phyloP scores from a whole-genome alignment of 1,284 basidiomycete species.

The Malassezia equina region DNA sequence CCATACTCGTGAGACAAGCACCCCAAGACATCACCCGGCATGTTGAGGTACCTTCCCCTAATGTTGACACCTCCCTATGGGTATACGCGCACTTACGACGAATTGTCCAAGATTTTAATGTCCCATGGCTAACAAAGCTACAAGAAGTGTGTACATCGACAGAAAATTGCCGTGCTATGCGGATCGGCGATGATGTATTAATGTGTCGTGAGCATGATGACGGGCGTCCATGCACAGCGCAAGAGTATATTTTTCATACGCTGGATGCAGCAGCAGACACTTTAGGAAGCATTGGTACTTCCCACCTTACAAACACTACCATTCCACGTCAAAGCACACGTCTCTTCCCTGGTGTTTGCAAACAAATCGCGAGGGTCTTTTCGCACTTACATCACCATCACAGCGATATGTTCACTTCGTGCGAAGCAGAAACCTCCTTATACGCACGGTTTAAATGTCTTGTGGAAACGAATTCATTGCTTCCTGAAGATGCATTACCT shows the following conservation, averaged over 20 bases:
- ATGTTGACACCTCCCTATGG: conserved; percentile 11
- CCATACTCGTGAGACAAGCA: conserved; percentile 69
- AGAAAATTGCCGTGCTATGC: conserved; percentile 80
- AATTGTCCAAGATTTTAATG: conserved; percentile 79
- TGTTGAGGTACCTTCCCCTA: conserved; percentile 55
- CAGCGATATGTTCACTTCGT: conserved; percentile 76
- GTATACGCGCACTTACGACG: conserved; percentile 53
- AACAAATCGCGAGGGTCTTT: conserved; percentile 84
- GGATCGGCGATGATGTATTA: conserved; percentile 91
- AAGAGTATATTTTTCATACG: conserved; percentile 92
- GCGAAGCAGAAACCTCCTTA: conserved; percentile 77
- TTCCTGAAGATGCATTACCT: conserved; percentile 50
- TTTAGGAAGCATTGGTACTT: conserved; percentile 48
- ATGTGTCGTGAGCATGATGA: conserved; percentile 74
- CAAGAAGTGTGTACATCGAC: conserved; percentile 61
- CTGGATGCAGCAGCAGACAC: conserved; percentile 84
- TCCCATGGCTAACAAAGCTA: conserved; percentile 74
- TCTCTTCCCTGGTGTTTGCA: conserved; percentile 75
- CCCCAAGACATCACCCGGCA: conserved; percentile 78
- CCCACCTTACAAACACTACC: neutral
- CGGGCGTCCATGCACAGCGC: conserved; percentile 65
- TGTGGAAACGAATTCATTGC: conserved; percentile 68
- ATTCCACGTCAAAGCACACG: conserved; percentile 64
- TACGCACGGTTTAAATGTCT: conserved; percentile 82
- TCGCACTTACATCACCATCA: conserved; percentile 72